phyloP scores from a whole-genome alignment of 2,329 filamentous ascomycete species.

The Purpureocillium lavendulum region DNA sequence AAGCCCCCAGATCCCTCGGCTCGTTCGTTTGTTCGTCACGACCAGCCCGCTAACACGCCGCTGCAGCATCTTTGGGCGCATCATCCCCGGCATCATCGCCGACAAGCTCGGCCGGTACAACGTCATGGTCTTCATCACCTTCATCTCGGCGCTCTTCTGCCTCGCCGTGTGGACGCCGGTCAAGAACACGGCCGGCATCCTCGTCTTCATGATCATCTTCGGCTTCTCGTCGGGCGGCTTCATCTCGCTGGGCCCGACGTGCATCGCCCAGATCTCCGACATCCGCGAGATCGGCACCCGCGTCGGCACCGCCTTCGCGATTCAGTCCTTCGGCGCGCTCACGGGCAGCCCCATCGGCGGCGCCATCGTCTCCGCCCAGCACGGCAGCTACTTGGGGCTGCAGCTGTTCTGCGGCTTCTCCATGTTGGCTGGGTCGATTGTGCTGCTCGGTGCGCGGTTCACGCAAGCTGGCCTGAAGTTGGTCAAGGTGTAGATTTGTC shows the following conservation, averaged over 20 bases:
- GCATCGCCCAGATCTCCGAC: slow-evolving; percentile 64
- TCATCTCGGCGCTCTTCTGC: slow-evolving; percentile 35
- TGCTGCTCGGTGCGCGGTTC: slow-evolving; percentile 22
- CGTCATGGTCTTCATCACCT: slow-evolving; percentile 41
- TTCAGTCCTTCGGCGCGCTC: slow-evolving; percentile 55
- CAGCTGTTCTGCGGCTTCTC: slow-evolving; percentile 58
- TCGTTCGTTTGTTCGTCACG: too few species aligned
- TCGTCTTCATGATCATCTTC: slow-evolving; percentile 59
- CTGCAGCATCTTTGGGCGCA: slow-evolving; percentile 42
- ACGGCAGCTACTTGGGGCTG: slow-evolving; percentile 48
- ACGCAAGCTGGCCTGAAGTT: slow-evolving; percentile 25
- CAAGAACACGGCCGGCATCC: slow-evolving; percentile 44
- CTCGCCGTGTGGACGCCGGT: slow-evolving; percentile 41
- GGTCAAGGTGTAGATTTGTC: slow-evolving; percentile 19
- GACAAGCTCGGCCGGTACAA: slow-evolving; percentile 38
- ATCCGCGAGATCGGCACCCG: slow-evolving; percentile 62
- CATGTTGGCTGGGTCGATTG: slow-evolving; percentile 21
- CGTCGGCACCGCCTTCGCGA: slow-evolving; percentile 54
- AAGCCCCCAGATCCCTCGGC: too few species aligned
- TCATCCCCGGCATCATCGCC: slow-evolving; percentile 39
- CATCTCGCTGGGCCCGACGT: slow-evolving; percentile 52
- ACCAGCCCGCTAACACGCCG: too few species aligned
- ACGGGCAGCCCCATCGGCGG: slow-evolving; percentile 62
- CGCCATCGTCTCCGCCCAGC: slow-evolving; percentile 42
- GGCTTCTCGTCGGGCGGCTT: slow-evolving; percentile 63